Base-by-base conservation (phyloP, 148 eudicot genomes). In the Cornus florida region DNA sequence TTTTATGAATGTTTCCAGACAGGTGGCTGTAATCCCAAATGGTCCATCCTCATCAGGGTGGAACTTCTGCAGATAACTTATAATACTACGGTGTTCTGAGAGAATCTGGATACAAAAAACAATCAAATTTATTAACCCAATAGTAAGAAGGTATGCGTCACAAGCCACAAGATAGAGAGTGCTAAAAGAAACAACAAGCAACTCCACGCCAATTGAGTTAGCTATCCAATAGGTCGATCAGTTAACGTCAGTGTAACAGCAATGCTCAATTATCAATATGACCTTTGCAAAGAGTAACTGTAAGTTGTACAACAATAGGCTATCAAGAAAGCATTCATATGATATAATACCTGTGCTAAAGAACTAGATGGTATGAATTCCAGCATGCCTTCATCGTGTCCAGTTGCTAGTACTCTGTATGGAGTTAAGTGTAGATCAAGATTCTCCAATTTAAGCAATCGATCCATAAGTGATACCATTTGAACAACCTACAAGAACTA, bases 341-440 rank as follows among this genome's bases (percentile, higher is more conserved):
- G n/a, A 72, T 72, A 64, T 0, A 23, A 60, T 85, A 96, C 99
- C 97, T 93, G 98, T 48, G 98, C 99, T 77, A 96, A 87, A 78
- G 99, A 91, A 82, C 91, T 91, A 28, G 99, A 96, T 79, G 99
- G 98, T 78, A 96, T 90, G 80, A 93, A 96, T 86, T 96, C 99
- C 81, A 93, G 35, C 99, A 96, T 96, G 86, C 99, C 99, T 85
- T 96, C 99, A 80, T 96, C 97, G 79, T 92, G 96, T 69, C 99
- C 97, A 70, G 98, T 96, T 71, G 99, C 99, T 73, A 96, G 88
- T 33, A 96, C 99, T 81, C 95, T 85, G 60, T 96, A 96, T n/a
- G 99, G 98, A 74, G 98, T 96, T 23, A 93, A 89, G 83, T 96
- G 95, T 53, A 96, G 89, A 84, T 96, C 99, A 50, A 96, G 98